Evolutionary conservation across 768 basidiomycete genomes (phyloP).

Genomic region (Pisolithus microcarpus): DNA sequence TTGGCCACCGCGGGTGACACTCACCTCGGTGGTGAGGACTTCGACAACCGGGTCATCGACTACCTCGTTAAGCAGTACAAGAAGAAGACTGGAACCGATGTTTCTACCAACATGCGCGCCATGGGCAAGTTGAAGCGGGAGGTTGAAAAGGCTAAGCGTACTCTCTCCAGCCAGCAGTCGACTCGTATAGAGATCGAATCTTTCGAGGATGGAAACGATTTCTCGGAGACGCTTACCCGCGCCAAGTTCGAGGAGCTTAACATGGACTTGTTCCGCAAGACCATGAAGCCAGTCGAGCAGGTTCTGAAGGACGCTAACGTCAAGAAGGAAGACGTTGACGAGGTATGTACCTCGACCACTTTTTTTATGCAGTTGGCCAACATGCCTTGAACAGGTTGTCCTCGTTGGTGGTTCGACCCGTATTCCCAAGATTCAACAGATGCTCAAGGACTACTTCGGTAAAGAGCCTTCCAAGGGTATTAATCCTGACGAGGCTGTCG

Average conservation of each 20-base stretch:
- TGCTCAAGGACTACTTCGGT: constrained; percentile 95
- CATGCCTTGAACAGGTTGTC: constrained; percentile 45
- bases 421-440: constrained; percentile 98
- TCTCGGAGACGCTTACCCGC: constrained; percentile 92
- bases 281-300: constrained; percentile 99
- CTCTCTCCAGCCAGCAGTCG: constrained; percentile 82
- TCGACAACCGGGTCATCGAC: constrained; percentile 89
- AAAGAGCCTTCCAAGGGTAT: constrained; percentile 98
- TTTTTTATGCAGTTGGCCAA: neutral
- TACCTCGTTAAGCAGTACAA: constrained; percentile 87
- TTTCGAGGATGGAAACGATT: constrained; percentile 95
- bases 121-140: constrained; percentile 90
- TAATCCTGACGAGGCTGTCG: constrained; percentile 99
- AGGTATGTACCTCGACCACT: constrained; percentile 40
- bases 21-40: constrained; percentile 93
- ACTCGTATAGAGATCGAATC: constrained; percentile 92
- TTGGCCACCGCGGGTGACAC: constrained; percentile 91
- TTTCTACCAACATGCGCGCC: constrained; percentile 69
- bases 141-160: constrained; percentile 93
- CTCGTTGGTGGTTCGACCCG: constrained; percentile 97
- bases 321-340: constrained; percentile 95
- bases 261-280: constrained; percentile 99
- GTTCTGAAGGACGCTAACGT: constrained; percentile 96
- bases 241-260: constrained; percentile 99
- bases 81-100: constrained; percentile 86